Evolutionary conservation across 2,329 filamentous ascomycete genomes (phyloP).

Genomic region (Diaporthe citrichinensis): DNA sequence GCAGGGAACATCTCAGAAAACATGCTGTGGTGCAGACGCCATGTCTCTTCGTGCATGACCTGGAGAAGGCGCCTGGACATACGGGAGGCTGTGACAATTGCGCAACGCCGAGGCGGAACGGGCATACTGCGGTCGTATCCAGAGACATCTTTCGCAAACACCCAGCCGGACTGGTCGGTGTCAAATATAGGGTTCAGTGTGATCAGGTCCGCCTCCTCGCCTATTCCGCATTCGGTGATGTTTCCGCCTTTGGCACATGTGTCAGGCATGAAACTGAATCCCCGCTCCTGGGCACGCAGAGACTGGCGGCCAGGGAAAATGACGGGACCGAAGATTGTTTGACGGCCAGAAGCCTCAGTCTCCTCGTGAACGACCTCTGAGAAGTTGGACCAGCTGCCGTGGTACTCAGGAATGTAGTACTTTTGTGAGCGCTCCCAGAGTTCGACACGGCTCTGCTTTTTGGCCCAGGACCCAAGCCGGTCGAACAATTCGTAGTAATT

Average conservation of each 20-base stretch:
- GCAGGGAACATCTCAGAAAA: slow-evolving; percentile 86
- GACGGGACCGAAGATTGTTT: slow-evolving; percentile 79
- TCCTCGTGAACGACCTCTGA: slow-evolving; percentile 74
- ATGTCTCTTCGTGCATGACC: slow-evolving; percentile 83
- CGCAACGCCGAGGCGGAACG: slow-evolving; percentile 76
- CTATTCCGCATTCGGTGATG: slow-evolving; percentile 72
- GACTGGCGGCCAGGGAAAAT: slow-evolving; percentile 62
- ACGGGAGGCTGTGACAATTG: slow-evolving; percentile 80
- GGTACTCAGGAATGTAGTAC: slow-evolving; percentile 81
- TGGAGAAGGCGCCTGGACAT: slow-evolving; percentile 75
- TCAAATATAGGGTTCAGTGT: slow-evolving; percentile 85
- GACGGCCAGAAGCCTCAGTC: slow-evolving; percentile 63
- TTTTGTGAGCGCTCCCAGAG: slow-evolving; percentile 84
- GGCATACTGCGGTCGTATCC: slow-evolving; percentile 71
- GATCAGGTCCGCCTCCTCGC: slow-evolving; percentile 81
- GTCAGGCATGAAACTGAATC: slow-evolving; percentile 67
- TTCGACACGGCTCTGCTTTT: slow-evolving; percentile 76
- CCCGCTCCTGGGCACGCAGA: slow-evolving; percentile 66
- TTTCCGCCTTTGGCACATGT: slow-evolving; percentile 69
- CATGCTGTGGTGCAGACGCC: slow-evolving; percentile 77
- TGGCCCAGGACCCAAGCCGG: slow-evolving; percentile 76
- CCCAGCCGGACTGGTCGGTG: slow-evolving; percentile 78
- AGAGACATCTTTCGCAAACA: slow-evolving; percentile 78
- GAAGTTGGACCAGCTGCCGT: slow-evolving; percentile 82
- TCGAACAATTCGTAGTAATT: slow-evolving; percentile 82